Evolutionary conservation across 2,329 filamentous ascomycete species (phyloP), one percentile per base, ranked within the genome.

Genomic region (Aspergillus brasiliensis): DNA sequence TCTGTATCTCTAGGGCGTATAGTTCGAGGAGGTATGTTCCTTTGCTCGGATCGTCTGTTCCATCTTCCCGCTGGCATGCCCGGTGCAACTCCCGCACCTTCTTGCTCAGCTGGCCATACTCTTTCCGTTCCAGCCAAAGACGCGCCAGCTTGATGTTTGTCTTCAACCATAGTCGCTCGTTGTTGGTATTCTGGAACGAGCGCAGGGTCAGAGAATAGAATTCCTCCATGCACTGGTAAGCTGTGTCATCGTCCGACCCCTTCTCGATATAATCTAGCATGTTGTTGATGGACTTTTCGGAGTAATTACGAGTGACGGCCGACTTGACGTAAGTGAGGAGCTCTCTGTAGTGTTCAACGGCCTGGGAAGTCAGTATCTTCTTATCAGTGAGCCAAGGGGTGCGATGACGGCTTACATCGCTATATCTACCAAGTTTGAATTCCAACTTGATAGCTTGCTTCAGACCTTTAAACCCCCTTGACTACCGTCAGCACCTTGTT

Each of bases 251-350:
- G 65, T 89, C 87, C 59, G 89, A 88, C n/a, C 87, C 91, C 79
- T 97, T 98, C 77, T 98, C 94, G 66, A 99, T 95, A 75, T 90
- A 96, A 79, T 98, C 95, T 49, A 99, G 87, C 89, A 99, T 97
- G 76, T 97, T 98, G 80, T 98, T 98, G 81, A 99, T 97, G 11
- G 94, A 98, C 77, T 98, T 98, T 78, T 99, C 95, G 1, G 95
- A 97, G 78, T 98, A 98, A 78, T 98, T 99, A 64, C 95, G 88
- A 42, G 95, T 98, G 49, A 99, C 94, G 7, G 94, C 94, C 3
- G 91, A 96, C 77, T 95, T 97, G 80, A 98, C 93, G 72, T 98
- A 99, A 49, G 93, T 98, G 65, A 99, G 87, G 28, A 99, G 91
- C 79, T 98, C 92, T 65, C 87, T 88, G 78, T 96, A 99, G 77